phyloP scores from a whole-genome alignment of 805 yeast species.

The Metschnikowia lunata region DNA sequence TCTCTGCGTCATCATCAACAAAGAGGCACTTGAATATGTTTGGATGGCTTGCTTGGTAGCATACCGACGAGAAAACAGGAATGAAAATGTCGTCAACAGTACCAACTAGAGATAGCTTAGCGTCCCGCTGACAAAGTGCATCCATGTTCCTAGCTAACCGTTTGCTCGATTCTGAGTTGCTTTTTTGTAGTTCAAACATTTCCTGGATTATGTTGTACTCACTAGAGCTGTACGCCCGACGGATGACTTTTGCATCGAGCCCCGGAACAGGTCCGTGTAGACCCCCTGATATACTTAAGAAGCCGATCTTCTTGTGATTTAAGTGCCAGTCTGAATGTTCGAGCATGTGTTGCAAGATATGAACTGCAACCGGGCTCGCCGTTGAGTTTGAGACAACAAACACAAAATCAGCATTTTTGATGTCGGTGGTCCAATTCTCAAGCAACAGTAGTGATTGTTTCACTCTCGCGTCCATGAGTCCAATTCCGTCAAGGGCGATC shows the following conservation, averaged over 20 bases:
- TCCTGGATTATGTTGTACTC: constrained; percentile 37
- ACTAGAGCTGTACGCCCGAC: constrained; percentile 31
- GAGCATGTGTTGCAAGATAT: constrained; percentile 22
- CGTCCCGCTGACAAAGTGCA: constrained; percentile 22
- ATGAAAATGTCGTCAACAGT: constrained; percentile 33
- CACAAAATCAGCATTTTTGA: constrained; percentile 29
- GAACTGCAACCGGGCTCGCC: constrained; percentile 29
- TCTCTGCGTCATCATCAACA: constrained; percentile 16
- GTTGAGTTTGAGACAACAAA: constrained; percentile 32
- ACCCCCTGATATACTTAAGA: constrained; percentile 36
- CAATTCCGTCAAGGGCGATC: constrained; percentile 40
- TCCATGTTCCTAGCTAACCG: constrained; percentile 19
- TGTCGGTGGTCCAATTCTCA: constrained; percentile 29
- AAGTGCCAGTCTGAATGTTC: constrained; percentile 2
- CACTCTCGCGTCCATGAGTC: constrained; percentile 29
- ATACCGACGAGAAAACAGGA: constrained; percentile 33
- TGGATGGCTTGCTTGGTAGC: constrained; percentile 30
- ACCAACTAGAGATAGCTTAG: constrained; percentile 34
- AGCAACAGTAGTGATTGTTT: constrained; percentile 23
- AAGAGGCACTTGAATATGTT: constrained; percentile 31
- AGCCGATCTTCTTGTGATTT: constrained; percentile 23
- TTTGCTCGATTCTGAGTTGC: constrained; percentile 14
- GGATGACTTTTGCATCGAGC: constrained; percentile 32
- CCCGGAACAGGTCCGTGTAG: constrained; percentile 30
- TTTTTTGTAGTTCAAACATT: constrained; percentile 30